Base-by-base conservation (phyloP, 345 rosid species). In the Eucalyptus pauciflora region DNA sequence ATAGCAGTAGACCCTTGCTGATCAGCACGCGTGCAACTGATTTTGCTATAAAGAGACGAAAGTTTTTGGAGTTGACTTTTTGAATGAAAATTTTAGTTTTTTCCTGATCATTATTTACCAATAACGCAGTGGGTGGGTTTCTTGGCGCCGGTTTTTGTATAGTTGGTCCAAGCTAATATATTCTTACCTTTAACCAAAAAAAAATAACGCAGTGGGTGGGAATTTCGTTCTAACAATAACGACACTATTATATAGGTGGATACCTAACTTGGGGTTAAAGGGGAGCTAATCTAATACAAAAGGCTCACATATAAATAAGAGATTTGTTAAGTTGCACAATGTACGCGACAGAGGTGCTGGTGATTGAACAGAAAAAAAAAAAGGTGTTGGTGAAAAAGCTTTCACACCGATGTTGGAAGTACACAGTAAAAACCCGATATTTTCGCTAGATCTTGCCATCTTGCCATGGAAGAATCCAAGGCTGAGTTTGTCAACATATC, bases 401-500 rank as follows among this genome's bases (percentile, higher is more conserved):
- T n/a, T 64, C 18, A 4, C 37, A 15, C 20, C 3, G 2, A 64
- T n/a, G 37, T 64, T n/a, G 76, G 76, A 4, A 64, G 18, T 33
- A n/a, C 76, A 14, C 0, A 15, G 10, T n/a, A n/a, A 16, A 64
- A 64, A 64, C 20, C 10, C 37, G 2, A n/a, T n/a, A 64, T 31
- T 15, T 64, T 64, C 20, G 4, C 37, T n/a, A 4, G 20, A 64
- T n/a, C 37, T n/a, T n/a, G 8, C 33, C 37, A 64, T 3, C 37
- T n/a, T n/a, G 8, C 33, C 37, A 64, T 3, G 3, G 41, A n/a
- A 64, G 37, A 31, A 17, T 2, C 37, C 20, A n/a, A 64, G 76
- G 17, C 0, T 0, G 41, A n/a, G 20, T 15, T 1, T n/a, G 8
- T 64, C 20, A 14, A 64, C 10, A n/a, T 64, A 64, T 31, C 4